A percentile compares a stretch with the other conserved stretches of the same genome.
These are phyloP conservation scores for Chaetothyriales sp. DNA, from an alignment of 2,329 filamentous ascomycete species.

Conservation along the genomic window DNA sequence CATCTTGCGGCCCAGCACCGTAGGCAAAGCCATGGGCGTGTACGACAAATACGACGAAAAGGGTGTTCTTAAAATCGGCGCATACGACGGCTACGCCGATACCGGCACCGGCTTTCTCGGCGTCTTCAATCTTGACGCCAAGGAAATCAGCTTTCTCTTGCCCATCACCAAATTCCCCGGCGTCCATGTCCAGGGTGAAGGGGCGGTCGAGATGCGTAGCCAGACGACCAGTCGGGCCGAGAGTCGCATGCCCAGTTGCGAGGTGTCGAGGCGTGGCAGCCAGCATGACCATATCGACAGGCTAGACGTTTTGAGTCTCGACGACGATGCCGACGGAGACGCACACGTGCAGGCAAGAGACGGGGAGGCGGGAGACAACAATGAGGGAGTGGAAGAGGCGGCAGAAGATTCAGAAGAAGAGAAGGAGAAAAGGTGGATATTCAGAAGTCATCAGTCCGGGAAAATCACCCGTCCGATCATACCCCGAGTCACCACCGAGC, in stretches of 20 bases:
- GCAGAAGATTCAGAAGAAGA: too few relatives aligned
- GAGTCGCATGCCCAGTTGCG: neutral
- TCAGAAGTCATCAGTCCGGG: conserved; percentile 59
- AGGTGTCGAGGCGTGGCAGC: neutral
- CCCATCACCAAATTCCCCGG: conserved; percentile 62
- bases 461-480: conserved; percentile 42
- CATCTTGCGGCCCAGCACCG: conserved; percentile 62
- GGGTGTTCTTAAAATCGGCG: conserved; percentile 60
- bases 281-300: neutral
- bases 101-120: conserved; percentile 67
- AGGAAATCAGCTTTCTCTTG: conserved; percentile 53
- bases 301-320: neutral
- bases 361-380: neutral
- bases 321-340: neutral
- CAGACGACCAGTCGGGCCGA: neutral
- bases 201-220: neutral
- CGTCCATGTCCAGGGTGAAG: conserved; percentile 29
- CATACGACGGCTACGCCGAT: conserved; percentile 55
- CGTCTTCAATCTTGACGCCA: conserved; percentile 65
- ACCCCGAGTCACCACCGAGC: conserved; percentile 23
- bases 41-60: conserved; percentile 67
- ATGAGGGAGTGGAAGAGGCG: neutral
- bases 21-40: conserved; percentile 58
- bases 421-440: conserved; percentile 44
- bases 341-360: neutral